Evolutionary conservation across 352 stramenopile genomes (phyloP), one percentile per base, ranked within the genome.

Genomic region (Phytopythium kandeliae): DNA sequence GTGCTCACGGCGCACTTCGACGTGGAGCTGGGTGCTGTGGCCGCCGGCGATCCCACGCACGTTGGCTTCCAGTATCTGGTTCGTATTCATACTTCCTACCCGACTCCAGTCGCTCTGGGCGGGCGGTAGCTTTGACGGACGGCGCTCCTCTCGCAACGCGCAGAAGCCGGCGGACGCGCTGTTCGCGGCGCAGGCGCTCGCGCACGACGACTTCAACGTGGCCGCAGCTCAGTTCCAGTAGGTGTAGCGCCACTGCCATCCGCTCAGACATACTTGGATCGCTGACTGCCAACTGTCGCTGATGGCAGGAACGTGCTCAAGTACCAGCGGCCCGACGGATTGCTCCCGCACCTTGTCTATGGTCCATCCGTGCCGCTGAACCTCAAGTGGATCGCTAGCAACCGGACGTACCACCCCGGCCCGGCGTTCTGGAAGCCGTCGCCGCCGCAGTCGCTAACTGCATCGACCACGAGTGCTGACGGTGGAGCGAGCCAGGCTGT

Each of bases 61-160:
- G 71, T 85, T 48, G 80, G 80, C 40, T 94, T 94, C 52, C 80
- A 94, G 57, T 69, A 94, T 51, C 49, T 94, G 49, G 83, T 93
- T 55, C 33, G 63, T 54, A 8, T 51, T 17, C 13, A 6, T 24
- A 10, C 17, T 26, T 35, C 26, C n/a, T 30, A 22, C 17, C n/a
- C 17, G 33, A 4, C 4, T 9, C 4, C 28, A 10, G 4, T 31
- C 9, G 28, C 28, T 31, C 28, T 31, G 28, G 28, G 28, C 28
- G 28, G 4, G 28, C 28, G 28, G 4, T 10, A 31, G 2, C 41
- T 21, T 31, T n/a, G n/a, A n/a, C n/a, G n/a, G n/a, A n/a, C n/a
- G n/a, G n/a, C n/a, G n/a, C n/a, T n/a, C n/a, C 28, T 31, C 28
- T 31, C 28, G 28, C 28, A 31, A 9, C 28, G 28, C 9, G 49